Conservation (phyloP, 2,329 filamentous ascomycete genomes). For the Penicillium janthinellum region DNA sequence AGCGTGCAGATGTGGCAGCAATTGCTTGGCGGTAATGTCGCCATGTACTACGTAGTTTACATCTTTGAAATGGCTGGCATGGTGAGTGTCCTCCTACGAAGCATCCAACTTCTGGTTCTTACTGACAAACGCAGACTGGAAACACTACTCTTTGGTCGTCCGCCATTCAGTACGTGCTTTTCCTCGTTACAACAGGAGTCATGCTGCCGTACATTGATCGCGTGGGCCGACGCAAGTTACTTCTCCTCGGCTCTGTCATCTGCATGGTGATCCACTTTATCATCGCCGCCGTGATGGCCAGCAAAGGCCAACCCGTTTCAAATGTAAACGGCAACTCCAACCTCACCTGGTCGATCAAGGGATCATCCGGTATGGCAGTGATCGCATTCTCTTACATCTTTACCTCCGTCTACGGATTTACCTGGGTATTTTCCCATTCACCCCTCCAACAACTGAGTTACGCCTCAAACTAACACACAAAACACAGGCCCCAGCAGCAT, state of each 20-base stretch:
- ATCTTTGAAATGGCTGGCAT: slow-evolving; percentile 63
- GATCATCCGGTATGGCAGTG: slow-evolving; percentile 57
- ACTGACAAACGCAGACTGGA: slow-evolving; percentile 32
- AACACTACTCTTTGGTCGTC: slow-evolving; percentile 54
- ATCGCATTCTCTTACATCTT: slow-evolving; percentile 66
- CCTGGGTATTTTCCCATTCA: slow-evolving; percentile 39
- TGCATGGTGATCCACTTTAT: slow-evolving; percentile 56
- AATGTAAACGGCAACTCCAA: slow-evolving; percentile 52
- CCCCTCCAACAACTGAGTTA: too few relatives aligned
- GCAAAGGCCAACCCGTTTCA: slow-evolving; percentile 49
- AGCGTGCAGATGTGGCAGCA: slow-evolving; percentile 61
- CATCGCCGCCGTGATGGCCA: slow-evolving; percentile 57
- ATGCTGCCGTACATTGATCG: slow-evolving; percentile 55
- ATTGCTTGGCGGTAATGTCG: slow-evolving; percentile 59
- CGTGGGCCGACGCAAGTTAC: slow-evolving; percentile 51
- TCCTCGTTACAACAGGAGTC: slow-evolving; percentile 55
- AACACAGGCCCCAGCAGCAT: slow-evolving; percentile 56
- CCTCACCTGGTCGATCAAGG: slow-evolving; percentile 51
- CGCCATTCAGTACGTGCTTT: slow-evolving; percentile 60
- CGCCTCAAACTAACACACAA: neutral
- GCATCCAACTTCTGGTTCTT: too few relatives aligned
- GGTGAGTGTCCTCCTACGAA: slow-evolving; percentile 20
- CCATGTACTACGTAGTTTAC: slow-evolving; percentile 63
- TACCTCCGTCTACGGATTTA: slow-evolving; percentile 38
- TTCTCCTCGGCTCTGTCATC: slow-evolving; percentile 50